A percentile compares a stretch with the other conserved stretches of the same genome.
phyloP scores from a whole-genome alignment of 345 rosid species.

The Conringia planisiliqua region DNA sequence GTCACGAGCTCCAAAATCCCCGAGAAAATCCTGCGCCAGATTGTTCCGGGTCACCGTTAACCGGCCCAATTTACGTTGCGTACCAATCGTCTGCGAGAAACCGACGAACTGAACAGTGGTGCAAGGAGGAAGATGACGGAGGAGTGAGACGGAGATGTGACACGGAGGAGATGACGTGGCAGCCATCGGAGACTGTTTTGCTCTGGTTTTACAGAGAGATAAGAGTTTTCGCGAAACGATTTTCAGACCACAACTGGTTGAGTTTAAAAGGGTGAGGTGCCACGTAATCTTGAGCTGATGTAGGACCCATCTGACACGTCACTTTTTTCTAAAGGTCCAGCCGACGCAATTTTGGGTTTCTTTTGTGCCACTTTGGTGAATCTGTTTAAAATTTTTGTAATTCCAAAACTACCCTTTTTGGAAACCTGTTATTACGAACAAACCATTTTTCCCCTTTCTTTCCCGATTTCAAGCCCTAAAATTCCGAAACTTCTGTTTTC shows the following conservation, averaged over 20 bases:
- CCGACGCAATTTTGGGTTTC: background rate
- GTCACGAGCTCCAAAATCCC: slow-evolving; percentile 33
- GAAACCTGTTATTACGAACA: slow-evolving; percentile 1
- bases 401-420: slow-evolving; percentile 4
- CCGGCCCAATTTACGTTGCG: slow-evolving; percentile 2
- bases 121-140: slow-evolving; percentile 27
- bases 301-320: background rate
- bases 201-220: slow-evolving; percentile 3
- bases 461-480: slow-evolving; percentile 27
- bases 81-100: background rate
- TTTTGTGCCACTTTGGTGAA: background rate
- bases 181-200: slow-evolving; percentile 23
- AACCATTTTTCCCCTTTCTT: background rate
- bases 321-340: background rate
- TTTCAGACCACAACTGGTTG: slow-evolving; percentile 19
- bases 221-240: background rate
- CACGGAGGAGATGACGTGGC: slow-evolving; percentile 39
- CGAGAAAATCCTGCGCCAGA: slow-evolving; percentile 31
- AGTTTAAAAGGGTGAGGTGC: background rate
- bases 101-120: slow-evolving; percentile 14
- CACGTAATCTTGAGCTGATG: background rate
- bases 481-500: slow-evolving; percentile 18
- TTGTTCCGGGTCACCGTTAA: slow-evolving; percentile 22
- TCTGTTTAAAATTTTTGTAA: background rate
- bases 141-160: slow-evolving; percentile 24